A percentile compares a stretch with the other conserved stretches of the same genome.
These are phyloP conservation scores for Penstemon barbatus DNA, from an alignment of 257 asterid species.

Conservation along the genomic window DNA sequence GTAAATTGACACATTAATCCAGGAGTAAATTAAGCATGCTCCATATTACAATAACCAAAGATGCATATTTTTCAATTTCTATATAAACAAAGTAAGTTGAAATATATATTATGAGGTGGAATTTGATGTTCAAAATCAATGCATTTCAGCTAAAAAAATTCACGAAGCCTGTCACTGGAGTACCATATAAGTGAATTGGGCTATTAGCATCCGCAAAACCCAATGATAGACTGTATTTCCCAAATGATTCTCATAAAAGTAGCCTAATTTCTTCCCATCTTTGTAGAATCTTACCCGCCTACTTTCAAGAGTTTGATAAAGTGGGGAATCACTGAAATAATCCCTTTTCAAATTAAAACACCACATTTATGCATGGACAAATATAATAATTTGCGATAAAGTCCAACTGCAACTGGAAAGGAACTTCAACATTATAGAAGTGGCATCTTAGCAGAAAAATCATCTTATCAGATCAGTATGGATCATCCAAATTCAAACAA, in stretches of 20 bases:
- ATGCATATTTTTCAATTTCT: no score
- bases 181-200: background rate
- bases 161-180: background rate
- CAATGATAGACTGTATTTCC: background rate
- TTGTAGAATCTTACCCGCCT: background rate
- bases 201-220: background rate
- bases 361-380: background rate
- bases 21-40: no score
- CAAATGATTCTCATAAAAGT: background rate
- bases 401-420: background rate
- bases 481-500: background rate
- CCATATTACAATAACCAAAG: no score
- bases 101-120: no score
- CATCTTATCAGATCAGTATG: background rate
- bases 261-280: slow-evolving; percentile 2
- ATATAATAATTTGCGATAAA: background rate
- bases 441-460: background rate
- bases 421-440: background rate
- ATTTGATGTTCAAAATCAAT: no score
- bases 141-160: no score
- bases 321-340: background rate
- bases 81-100: no score
- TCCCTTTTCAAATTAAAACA: background rate
- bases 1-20: no score
- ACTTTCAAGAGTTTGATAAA: background rate